Base-by-base conservation (phyloP, 495 filamentous ascomycete species). In the Neurospora sp. region DNA sequence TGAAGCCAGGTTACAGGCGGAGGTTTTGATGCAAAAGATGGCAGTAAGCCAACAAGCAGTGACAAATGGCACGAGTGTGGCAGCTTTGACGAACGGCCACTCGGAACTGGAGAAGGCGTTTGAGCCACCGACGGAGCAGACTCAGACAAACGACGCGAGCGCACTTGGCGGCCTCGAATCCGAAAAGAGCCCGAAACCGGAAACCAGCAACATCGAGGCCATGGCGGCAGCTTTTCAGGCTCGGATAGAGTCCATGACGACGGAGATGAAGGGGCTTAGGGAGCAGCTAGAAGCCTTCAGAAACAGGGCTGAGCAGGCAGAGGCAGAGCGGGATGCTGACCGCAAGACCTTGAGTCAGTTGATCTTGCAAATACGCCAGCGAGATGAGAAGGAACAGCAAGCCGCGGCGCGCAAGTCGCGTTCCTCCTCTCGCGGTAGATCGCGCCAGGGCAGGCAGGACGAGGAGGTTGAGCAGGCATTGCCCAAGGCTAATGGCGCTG, bases 261-360 rank as follows among this genome's bases (percentile, higher is more conserved):
- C 86, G 37, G 92, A 97, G 78, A 95, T 98, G 89, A 89, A 90
- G 72, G 90, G 92, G 70, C 88, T 97, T 83, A 93, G 90, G 79
- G 85, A 89, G 72, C 89, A 95, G 80, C 90, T 97, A 77, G 90
- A 95, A 69, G 82, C 83, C 0, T 97, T 93, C 82, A 90, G 90
- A 75, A 82, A 87, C 19, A 89, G 92, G 17, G 93, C 94, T 3
- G 91, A 97, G 80, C 88, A 83, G 69, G 94, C 94, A 4, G 94
- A 97, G 78, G 84, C 86, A 24, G 93, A 97, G 74, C 86, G 88
- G 36, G 85, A 87, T 72, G 83, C 86, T 43, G 86, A 89, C 69
- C 89, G 90, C 70, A 90, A 90, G 78, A 92, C 90, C 1, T 82
- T 99, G 31, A 90, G 91, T 0, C 93, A 97, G 79, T 95, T 98